phyloP scores from a whole-genome alignment of 345 rosid species.

The Murraya koenigii region DNA sequence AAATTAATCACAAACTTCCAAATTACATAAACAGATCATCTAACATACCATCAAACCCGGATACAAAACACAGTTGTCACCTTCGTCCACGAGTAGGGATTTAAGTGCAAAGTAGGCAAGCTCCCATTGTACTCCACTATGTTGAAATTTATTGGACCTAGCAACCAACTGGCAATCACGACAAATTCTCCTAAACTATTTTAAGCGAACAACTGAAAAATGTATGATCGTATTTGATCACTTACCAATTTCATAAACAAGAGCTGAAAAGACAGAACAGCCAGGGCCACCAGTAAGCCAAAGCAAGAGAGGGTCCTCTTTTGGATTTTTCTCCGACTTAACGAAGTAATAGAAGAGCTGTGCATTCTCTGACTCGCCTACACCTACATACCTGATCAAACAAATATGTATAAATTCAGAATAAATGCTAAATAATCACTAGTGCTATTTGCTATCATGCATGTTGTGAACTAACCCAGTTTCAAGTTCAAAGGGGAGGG shows the following conservation, averaged over 20 bases:
- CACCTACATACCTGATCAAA: slow-evolving; percentile 48
- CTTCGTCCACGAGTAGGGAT: slow-evolving; percentile 73
- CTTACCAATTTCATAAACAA: slow-evolving; percentile 52
- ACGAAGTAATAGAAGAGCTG: slow-evolving; percentile 66
- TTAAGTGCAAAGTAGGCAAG: slow-evolving; percentile 55
- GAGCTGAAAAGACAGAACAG: slow-evolving; percentile 49
- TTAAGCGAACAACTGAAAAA: neutral
- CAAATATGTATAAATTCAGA: neutral
- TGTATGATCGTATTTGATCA: too few species aligned
- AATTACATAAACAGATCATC: neutral
- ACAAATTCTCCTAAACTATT: neutral
- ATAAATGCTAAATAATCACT: too few species aligned
- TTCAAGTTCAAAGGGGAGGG: slow-evolving; percentile 67
- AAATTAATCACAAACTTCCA: neutral
- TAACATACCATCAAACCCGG: neutral
- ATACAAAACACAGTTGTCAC: slow-evolving; percentile 17
- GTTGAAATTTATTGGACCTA: slow-evolving; percentile 67
- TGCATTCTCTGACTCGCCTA: slow-evolving; percentile 45
- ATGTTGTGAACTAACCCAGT: slow-evolving; percentile 45
- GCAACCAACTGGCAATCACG: neutral
- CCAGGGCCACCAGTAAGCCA: slow-evolving; percentile 87
- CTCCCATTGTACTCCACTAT: slow-evolving; percentile 58
- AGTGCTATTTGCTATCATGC: too few species aligned
- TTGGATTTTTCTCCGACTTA: slow-evolving; percentile 53
- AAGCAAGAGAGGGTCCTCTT: slow-evolving; percentile 54